Evolutionary conservation across 2,329 filamentous ascomycete species (phyloP).

Genomic region (Trichoderma atroviride): DNA sequence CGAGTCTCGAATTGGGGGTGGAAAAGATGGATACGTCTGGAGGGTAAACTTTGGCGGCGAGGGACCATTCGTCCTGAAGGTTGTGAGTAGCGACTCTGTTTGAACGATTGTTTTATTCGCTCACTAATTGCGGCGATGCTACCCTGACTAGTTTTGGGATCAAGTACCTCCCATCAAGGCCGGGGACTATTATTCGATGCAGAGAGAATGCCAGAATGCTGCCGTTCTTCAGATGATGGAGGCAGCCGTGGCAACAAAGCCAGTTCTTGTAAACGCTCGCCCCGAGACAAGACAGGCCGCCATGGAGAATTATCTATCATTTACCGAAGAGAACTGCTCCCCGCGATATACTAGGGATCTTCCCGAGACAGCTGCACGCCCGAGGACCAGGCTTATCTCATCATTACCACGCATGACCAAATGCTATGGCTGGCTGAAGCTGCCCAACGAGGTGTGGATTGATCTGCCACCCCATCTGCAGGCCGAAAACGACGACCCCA

Average conservation of each 20-base stretch:
- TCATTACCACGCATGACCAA: background rate
- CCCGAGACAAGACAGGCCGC: background rate
- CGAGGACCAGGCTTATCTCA: background rate
- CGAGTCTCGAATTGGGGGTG: slow-evolving; percentile 17
- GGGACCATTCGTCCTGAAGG: slow-evolving; percentile 20
- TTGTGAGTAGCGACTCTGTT: slow-evolving; percentile 14
- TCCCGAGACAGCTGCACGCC: background rate
- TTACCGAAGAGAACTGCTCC: background rate
- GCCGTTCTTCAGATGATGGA: slow-evolving; percentile 26
- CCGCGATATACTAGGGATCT: too few species aligned
- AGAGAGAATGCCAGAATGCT: slow-evolving; percentile 26
- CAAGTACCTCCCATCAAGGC: slow-evolving; percentile 7
- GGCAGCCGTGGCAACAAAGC: background rate
- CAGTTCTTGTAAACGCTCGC: slow-evolving; percentile 12
- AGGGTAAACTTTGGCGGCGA: slow-evolving; percentile 19
- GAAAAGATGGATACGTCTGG: slow-evolving; percentile 25
- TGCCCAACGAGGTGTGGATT: background rate
- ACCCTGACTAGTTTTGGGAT: slow-evolving; percentile 13
- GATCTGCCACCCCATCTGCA: background rate
- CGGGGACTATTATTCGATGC: slow-evolving; percentile 20
- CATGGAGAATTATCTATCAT: background rate
- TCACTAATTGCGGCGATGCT: background rate
- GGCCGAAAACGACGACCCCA: background rate
- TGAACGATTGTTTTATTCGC: background rate
- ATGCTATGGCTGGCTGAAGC: slow-evolving; percentile 26